Base-by-base conservation (phyloP, 164 flowering plant species). In the Annona cherimola region DNA sequence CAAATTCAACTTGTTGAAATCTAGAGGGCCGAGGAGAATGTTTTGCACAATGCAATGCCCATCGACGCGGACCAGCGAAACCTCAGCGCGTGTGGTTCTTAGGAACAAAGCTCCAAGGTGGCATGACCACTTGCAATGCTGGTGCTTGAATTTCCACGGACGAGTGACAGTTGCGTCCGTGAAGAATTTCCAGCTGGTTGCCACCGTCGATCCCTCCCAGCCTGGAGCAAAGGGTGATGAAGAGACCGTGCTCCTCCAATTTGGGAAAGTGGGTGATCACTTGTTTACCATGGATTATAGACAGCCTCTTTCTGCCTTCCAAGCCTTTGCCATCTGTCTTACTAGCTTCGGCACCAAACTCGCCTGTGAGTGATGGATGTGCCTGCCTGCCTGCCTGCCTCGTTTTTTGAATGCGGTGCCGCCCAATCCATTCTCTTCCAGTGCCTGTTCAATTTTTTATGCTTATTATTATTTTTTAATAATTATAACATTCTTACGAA, bases 71-170 rank as follows among this genome's bases (percentile, higher is more conserved):
- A 69, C 85, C 5, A 83, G 45, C 54, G 84, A 77, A 61, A 44
- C 70, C 5, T 7, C 35, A 1, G 78, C 81, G 14, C 70, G n/a
- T 50, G 79, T 88, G 61, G 60, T 87, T 45, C 78, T 92, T 77
- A 90, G 77, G 71, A 94, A 92, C 75, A 92, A 91, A 76, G 85
- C 96, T 26, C 97, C 99, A 19, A 84, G 95, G 78, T 94, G 99
- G 99, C 97, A 92, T 57, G 97, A 94, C 43, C 92, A 89, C 67
- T 77, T 91, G 85, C 95, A 92, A 70, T 92, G 99, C 76, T 94
- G 97, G 99, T 94, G 97, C 83, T 78, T 94, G 79, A 92, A 94
- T 83, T 94, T 94, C 75, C 96, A 92, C 73, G 99, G 99, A 4
- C 84, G 99, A 43, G 99, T 94, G 35, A 94, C 99, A 0, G 92